Evolutionary conservation across 441 rosid genomes (phyloP).

Genomic region (Jatropha podagrica): DNA sequence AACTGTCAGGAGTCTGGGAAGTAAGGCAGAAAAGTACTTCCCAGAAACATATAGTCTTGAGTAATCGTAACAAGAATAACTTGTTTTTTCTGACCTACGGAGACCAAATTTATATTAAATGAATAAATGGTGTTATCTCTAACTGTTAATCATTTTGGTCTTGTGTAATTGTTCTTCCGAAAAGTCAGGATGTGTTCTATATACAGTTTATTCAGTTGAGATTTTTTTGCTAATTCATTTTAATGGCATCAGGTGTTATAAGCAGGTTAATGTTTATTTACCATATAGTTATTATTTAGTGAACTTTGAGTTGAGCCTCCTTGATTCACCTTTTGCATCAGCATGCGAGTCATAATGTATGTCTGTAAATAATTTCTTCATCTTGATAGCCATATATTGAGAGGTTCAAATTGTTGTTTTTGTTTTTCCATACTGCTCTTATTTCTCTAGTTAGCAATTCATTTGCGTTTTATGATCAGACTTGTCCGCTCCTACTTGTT

Average conservation of each 20-base stretch:
- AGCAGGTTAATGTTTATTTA: neutral
- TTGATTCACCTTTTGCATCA: neutral
- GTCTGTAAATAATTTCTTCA: neutral
- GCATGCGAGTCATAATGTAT: neutral
- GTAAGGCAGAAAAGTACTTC: too few relatives aligned
- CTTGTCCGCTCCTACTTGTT: slow-evolving; percentile 84
- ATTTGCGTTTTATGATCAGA: slow-evolving; percentile 42
- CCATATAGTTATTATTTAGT: neutral
- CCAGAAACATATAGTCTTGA: neutral
- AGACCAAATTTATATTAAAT: too few relatives aligned
- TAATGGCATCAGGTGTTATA: neutral
- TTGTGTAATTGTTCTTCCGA: neutral
- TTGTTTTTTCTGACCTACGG: neutral
- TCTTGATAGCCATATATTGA: slow-evolving; percentile 1
- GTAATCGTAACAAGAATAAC: neutral
- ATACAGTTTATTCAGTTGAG: neutral
- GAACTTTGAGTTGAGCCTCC: slow-evolving; percentile 7
- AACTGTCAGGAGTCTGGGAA: too few relatives aligned
- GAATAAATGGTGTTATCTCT: neutral
- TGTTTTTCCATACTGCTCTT: neutral
- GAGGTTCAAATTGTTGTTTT: neutral
- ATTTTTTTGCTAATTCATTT: neutral
- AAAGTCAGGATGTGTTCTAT: neutral
- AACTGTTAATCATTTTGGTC: neutral
- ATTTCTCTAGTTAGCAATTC: neutral